Base-by-base conservation (phyloP, 345 rosid species). In the Durio zibethinus region DNA sequence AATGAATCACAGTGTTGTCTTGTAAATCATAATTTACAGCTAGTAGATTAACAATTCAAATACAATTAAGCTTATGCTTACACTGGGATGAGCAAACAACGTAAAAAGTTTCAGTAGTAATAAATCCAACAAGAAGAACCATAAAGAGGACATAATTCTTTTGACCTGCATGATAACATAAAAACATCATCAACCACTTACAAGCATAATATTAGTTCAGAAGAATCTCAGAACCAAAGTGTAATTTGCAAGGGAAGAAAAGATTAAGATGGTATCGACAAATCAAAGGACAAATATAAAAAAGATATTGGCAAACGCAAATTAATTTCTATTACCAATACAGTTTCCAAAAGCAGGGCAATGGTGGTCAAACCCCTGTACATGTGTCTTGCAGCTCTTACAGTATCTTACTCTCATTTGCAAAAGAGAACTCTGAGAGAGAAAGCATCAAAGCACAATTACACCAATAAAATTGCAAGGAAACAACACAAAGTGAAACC, bases 281-380 rank as follows among this genome's bases (percentile, higher is more conserved):
- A 16, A 10, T 47, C 16, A 9, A 63, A 75, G 33, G 65, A 10
- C 23, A 25, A 57, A 52, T 25, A 15, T n/a, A 10, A 38, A 31
- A 50, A 38, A 74, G 21, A 31, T 45, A 43, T 23, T 16, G 43
- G 65, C 61, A 64, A 48, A 60, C 11, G 23, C 21, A 42, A 7
- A 50, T 45, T 6, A 10, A 68, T 60, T 60, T 8, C 8, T 21
- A 62, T 79, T 85, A 89, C 93, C 95, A 65, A 91, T 85, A 77
- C 95, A 91, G 72, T 88, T 91, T 69, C 95, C 95, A 86, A 89
- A 89, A 68, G 92, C 94, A 59, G 90, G 90, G 66, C 94, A 90
- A 74, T 90, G 94, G 80, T 90, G 94, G 74, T 89, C 94, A 72
- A 86, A 88, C 33, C 90, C 89, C 76, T 80, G 84, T 20, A 89